Percentiles rank a stretch among this genome's conserved stretches.
Conservation (phyloP, 1,284 basidiomycete species). For the Stereum hirsutum region DNA sequence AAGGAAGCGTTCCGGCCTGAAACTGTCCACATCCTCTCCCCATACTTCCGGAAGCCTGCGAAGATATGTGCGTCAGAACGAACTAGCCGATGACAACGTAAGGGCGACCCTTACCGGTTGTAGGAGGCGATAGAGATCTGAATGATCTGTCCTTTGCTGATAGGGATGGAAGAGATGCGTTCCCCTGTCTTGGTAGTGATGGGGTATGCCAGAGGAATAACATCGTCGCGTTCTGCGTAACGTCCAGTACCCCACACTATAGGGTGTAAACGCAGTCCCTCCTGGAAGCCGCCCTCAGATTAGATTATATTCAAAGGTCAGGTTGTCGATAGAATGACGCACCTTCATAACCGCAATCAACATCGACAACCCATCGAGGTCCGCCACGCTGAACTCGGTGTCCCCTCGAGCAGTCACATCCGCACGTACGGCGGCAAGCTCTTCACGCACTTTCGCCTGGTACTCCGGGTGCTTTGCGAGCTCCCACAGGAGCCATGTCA, state of each 20-base stretch:
- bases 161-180: conserved; percentile 21
- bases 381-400: conserved; percentile 21
- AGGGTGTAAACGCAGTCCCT: conserved; percentile 29
- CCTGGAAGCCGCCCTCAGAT: conserved; percentile 14
- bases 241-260: conserved; percentile 21
- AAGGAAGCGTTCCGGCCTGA: conserved; percentile 44
- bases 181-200: conserved; percentile 22
- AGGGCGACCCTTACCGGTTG: conserved; percentile 19
- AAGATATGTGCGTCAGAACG: not conserved
- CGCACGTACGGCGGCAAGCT: conserved; percentile 29
- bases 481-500: conserved; percentile 27
- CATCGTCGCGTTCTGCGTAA: conserved; percentile 22
- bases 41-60: conserved; percentile 27
- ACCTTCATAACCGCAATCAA: conserved; percentile 15
- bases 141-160: conserved; percentile 28
- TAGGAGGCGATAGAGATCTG: conserved; percentile 20
- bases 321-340: not conserved
- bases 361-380: conserved; percentile 46
- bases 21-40: conserved; percentile 39
- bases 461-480: conserved; percentile 36
- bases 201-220: conserved; percentile 28
- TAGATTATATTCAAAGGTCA: not conserved
- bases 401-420: conserved; percentile 37
- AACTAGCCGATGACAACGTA: not conserved
- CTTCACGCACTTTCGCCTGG: conserved; percentile 42